phyloP scores from a whole-genome alignment of 2,329 filamentous ascomycete species.

The Eurotiales sp. region DNA sequence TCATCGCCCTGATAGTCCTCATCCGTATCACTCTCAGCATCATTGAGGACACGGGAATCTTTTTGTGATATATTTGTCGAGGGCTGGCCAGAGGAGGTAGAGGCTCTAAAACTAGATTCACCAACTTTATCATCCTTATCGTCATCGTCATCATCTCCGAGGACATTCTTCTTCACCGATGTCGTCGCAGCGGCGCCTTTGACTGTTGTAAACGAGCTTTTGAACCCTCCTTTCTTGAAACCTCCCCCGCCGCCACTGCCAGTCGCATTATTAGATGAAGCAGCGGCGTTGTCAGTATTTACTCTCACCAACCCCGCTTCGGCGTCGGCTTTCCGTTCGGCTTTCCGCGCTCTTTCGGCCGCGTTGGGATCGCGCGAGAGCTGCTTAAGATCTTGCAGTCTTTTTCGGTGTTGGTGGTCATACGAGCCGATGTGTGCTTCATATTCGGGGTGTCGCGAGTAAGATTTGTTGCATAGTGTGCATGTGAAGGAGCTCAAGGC shows the following conservation, averaged over 20 bases:
- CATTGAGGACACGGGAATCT: constrained; percentile 22
- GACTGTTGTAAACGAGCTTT: constrained; percentile 65
- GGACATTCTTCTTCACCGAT: constrained; percentile 36
- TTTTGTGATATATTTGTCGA: neutral
- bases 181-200: constrained; percentile 33
- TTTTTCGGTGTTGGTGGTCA: constrained; percentile 90
- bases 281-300: constrained; percentile 17
- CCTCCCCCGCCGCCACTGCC: constrained; percentile 31
- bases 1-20: constrained; percentile 53
- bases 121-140: constrained; percentile 24
- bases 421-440: constrained; percentile 92
- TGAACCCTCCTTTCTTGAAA: constrained; percentile 81
- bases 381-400: constrained; percentile 46
- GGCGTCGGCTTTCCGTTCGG: constrained; percentile 41
- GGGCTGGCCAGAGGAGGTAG: neutral
- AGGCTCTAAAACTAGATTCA: neutral
- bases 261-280: neutral
- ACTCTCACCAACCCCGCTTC: constrained; percentile 39
- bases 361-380: constrained; percentile 42
- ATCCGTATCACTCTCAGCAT: constrained; percentile 68
- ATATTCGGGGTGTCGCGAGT: constrained; percentile 91
- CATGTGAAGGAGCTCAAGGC: constrained; percentile 79
- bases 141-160: constrained; percentile 40
- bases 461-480: constrained; percentile 87
- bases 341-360: constrained; percentile 40